phyloP scores from a whole-genome alignment of 192 early-diverging fungal genomes.

The Podila epigama region DNA sequence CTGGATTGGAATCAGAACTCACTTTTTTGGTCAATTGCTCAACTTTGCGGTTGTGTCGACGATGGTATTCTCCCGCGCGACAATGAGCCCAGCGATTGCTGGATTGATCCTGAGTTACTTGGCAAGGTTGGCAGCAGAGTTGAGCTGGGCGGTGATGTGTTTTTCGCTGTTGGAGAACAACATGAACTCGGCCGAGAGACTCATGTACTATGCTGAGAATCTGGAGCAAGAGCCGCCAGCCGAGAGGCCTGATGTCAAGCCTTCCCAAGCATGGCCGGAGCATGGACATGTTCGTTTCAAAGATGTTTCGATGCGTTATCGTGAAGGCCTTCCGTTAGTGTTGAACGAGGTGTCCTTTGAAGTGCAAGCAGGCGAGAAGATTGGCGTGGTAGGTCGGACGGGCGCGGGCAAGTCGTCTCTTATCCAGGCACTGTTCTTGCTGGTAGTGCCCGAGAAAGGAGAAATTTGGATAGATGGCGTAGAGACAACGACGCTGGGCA shows the following conservation, averaged over 20 bases:
- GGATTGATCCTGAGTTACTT: conserved; percentile 87
- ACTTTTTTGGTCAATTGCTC: conserved; percentile 7
- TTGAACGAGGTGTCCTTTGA: conserved; percentile 73
- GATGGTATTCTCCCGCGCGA: conserved; percentile 57
- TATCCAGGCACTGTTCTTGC: conserved; percentile 77
- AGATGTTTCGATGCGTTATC: conserved; percentile 77
- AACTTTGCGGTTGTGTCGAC: conserved; percentile 32
- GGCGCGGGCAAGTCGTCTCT: conserved; percentile 85
- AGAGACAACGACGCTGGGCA: conserved; percentile 70
- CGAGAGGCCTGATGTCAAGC: conserved; percentile 59
- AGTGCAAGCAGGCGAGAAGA: conserved; percentile 69
- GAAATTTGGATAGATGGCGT: conserved; percentile 76
- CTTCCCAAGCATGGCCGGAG: conserved; percentile 63
- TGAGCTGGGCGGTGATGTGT: conserved; percentile 80
- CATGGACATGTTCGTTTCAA: conserved; percentile 73
- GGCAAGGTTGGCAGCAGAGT: conserved; percentile 74
- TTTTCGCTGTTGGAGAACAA: conserved; percentile 64
- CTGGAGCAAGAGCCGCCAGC: conserved; percentile 76
- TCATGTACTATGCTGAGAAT: conserved; percentile 27
- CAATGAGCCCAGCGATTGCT: conserved; percentile 80
- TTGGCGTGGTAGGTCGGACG: conserved; percentile 90
- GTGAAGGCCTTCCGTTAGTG: conserved; percentile 67
- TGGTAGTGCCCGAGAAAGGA: conserved; percentile 71
- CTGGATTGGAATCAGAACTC: conserved; percentile 21
- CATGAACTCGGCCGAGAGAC: conserved; percentile 42